A percentile compares a stretch with the other conserved stretches of the same genome.
These are phyloP conservation scores for Fusarium xyrophilum DNA, from an alignment of 2,329 filamentous ascomycete species.

Conservation along the genomic window DNA sequence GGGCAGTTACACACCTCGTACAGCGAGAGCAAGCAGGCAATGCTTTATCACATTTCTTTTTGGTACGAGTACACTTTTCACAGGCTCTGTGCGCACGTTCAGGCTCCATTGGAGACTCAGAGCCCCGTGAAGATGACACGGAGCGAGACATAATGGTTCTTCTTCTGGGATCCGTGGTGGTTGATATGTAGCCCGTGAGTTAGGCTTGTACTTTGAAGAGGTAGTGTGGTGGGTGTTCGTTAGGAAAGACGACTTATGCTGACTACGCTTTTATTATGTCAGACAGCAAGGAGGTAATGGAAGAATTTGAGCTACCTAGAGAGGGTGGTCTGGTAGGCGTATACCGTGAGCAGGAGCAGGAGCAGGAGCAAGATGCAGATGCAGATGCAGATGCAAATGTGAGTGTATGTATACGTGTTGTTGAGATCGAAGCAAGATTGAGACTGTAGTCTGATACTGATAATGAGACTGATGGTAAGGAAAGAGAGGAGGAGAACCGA, in stretches of 20 bases:
- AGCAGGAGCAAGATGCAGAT: not conserved
- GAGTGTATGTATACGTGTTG: not conserved
- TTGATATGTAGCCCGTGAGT: constrained; percentile 21
- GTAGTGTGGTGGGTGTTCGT: constrained; percentile 16
- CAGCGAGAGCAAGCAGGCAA: constrained; percentile 47
- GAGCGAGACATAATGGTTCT: constrained; percentile 38
- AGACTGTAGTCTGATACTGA: constrained; percentile 3
- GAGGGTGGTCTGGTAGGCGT: not conserved
- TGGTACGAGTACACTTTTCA: constrained; percentile 49
- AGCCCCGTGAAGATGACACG: constrained; percentile 40
- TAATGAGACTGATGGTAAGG: constrained; percentile 1
- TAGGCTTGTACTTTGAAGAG: constrained; percentile 4
- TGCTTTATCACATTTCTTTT: constrained; percentile 51
- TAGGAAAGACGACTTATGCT: not conserved
- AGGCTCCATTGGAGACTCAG: constrained; percentile 43
- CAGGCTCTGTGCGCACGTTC: constrained; percentile 48
- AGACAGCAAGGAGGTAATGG: constrained; percentile 8
- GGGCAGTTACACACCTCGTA: constrained; percentile 40
- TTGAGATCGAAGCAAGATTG: not conserved
- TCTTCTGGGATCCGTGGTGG: constrained; percentile 31
- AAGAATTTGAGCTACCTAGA: constrained; percentile 11
- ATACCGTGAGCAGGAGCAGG: not conserved
- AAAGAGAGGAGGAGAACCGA: constrained; percentile 2
- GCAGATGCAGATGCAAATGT: not conserved
- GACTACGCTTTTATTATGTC: constrained; percentile 25